Percentiles rank a stretch among this genome's conserved stretches.
Conservation (phyloP, 352 stramenopile species). For the Blastocystis sp. region DNA sequence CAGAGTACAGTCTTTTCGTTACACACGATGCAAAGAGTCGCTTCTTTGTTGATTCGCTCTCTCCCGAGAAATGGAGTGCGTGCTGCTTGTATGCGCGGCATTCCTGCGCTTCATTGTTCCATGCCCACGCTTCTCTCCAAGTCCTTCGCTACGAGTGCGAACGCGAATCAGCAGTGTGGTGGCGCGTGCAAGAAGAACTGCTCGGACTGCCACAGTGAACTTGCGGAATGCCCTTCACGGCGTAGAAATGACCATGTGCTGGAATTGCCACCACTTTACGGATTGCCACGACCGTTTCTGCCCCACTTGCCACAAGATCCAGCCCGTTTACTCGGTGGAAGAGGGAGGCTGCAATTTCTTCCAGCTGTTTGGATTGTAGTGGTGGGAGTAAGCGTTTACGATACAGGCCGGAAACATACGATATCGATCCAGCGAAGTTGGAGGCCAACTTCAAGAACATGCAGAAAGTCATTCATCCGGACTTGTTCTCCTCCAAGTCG, state of each 20-base stretch:
- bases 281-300: slow-evolving; percentile 66
- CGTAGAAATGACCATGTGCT: slow-evolving; percentile 54
- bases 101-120: neutral
- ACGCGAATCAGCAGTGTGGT: neutral
- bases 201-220: slow-evolving; percentile 16
- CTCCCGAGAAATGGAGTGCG: neutral
- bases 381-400: neutral
- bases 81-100: neutral
- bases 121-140: neutral
- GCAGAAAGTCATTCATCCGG: slow-evolving; percentile 61
- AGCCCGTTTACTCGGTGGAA: slow-evolving; percentile 56
- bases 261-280: slow-evolving; percentile 66
- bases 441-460: slow-evolving; percentile 65
- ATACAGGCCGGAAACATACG: slow-evolving; percentile 46
- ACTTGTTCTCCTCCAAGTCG: slow-evolving; percentile 66
- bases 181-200: neutral
- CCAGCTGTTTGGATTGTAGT: slow-evolving; percentile 56
- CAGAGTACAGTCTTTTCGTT: neutral
- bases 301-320: slow-evolving; percentile 67
- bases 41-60: slow-evolving; percentile 5
- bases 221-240: neutral
- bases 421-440: slow-evolving; percentile 52
- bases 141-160: slow-evolving; percentile 1
- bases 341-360: slow-evolving; percentile 64
- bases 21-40: neutral